Conservation (phyloP, 2,329 filamentous ascomycete genomes). For the Hypoxylon sp. region DNA sequence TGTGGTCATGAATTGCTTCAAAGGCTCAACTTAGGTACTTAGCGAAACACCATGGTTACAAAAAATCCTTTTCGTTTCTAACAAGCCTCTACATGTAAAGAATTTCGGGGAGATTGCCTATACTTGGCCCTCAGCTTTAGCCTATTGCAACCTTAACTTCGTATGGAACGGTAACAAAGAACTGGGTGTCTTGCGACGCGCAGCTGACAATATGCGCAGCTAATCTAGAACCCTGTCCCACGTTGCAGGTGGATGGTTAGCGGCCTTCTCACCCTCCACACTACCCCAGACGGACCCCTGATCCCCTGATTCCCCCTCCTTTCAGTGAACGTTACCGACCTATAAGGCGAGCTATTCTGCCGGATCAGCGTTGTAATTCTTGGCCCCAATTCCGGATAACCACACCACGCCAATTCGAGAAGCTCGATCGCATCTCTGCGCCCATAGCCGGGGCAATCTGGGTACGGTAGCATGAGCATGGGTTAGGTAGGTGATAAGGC, state of each 20-base stretch:
- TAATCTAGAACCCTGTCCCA: constrained; percentile 26
- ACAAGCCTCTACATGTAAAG: background rate
- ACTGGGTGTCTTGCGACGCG: background rate
- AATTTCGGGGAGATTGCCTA: background rate
- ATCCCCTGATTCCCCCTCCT: constrained; percentile 36
- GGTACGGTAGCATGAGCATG: constrained; percentile 16
- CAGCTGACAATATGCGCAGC: background rate
- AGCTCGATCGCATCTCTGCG: constrained; percentile 18
- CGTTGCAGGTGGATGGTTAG: constrained; percentile 24
- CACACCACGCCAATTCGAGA: constrained; percentile 13
- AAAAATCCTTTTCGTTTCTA: background rate
- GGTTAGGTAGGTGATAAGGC: constrained; percentile 36
- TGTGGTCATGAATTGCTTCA: background rate
- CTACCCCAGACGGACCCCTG: constrained; percentile 16
- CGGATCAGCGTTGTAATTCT: constrained; percentile 39
- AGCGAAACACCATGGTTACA: background rate
- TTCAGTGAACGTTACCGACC: constrained; percentile 27
- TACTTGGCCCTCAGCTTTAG: background rate
- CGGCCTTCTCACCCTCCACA: constrained; percentile 2
- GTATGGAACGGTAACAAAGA: constrained; percentile 2
- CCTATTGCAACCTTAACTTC: constrained; percentile 8
- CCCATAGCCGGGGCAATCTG: constrained; percentile 28
- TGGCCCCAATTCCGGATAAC: constrained; percentile 35
- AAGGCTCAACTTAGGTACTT: background rate
- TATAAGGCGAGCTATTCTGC: constrained; percentile 41